phyloP scores from a whole-genome alignment of 352 stramenopile genomes.

The Pythium sp. region DNA sequence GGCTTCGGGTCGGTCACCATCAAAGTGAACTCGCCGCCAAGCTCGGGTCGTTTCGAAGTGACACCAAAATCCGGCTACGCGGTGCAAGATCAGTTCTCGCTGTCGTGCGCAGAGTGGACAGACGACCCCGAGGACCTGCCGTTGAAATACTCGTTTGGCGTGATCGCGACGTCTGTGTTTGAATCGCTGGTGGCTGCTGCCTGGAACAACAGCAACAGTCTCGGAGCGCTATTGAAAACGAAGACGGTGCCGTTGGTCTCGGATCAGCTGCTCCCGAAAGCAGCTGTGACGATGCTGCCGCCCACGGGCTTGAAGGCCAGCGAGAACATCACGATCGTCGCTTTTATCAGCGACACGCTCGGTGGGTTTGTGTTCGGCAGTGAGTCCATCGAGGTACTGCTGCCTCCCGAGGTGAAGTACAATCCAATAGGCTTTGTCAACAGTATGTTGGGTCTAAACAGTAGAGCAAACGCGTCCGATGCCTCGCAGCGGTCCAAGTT shows the following conservation, averaged over 20 bases:
- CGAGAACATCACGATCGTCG: conserved; percentile 44
- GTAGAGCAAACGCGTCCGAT: conserved; percentile 10
- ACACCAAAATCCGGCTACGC: conserved; percentile 44
- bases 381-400: conserved; percentile 33
- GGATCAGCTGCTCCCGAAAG: conserved; percentile 35
- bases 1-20: conserved; percentile 55
- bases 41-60: conserved; percentile 47
- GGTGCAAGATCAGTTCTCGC: conserved; percentile 48
- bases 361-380: conserved; percentile 36
- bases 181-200: conserved; percentile 17
- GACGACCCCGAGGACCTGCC: conserved; percentile 57
- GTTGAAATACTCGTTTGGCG: conserved; percentile 59
- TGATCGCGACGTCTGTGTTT: conserved; percentile 36
- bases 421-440: conserved; percentile 42
- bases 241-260: conserved; percentile 35
- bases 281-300: conserved; percentile 40
- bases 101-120: conserved; percentile 57
- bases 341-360: conserved; percentile 51
- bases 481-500: conserved; percentile 29
- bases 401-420: conserved; percentile 31
- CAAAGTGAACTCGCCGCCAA: conserved; percentile 56
- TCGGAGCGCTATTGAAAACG: conserved; percentile 29
- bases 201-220: conserved; percentile 14
- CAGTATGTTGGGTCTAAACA: conserved; percentile 24
- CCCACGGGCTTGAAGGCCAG: conserved; percentile 24